Evolutionary conservation across 1,284 basidiomycete species (phyloP).

Genomic region (Papiliotrema terrestris): DNA sequence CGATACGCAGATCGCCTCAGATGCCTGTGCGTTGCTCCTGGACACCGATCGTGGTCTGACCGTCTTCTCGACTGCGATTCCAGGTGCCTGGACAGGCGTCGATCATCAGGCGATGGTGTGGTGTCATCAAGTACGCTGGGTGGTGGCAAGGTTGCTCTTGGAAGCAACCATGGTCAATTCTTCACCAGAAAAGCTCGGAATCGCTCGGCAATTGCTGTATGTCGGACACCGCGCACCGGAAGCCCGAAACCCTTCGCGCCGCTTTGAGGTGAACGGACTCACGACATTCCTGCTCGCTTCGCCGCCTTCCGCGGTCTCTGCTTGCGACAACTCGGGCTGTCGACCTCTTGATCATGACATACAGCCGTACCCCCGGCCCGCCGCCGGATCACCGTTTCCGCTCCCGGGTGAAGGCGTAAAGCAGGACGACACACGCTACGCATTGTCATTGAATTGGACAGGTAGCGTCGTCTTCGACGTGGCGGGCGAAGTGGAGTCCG

Average conservation of each 20-base stretch:
- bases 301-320: background rate
- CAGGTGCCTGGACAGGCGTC: constrained; percentile 89
- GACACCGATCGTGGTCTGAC: constrained; percentile 56
- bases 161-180: constrained; percentile 55
- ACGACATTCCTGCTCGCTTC: background rate
- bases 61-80: constrained; percentile 79
- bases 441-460: background rate
- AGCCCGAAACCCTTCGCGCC: background rate
- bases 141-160: constrained; percentile 72
- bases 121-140: constrained; percentile 95
- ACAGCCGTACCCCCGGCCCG: constrained; percentile 12
- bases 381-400: constrained; percentile 28
- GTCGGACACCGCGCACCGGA: background rate
- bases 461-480: background rate
- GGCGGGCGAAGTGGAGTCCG: no score
- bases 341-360: background rate
- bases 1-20: constrained; percentile 89
- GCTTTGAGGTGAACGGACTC: background rate
- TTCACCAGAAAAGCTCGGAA: constrained; percentile 8
- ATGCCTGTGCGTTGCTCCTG: constrained; percentile 66
- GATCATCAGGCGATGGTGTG: constrained; percentile 97
- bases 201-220: constrained; percentile 2
- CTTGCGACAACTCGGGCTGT: constrained; percentile 4
- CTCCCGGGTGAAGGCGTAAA: constrained; percentile 36
- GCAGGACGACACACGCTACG: constrained; percentile 22